Conservation (phyloP, 192 early-diverging fungal genomes). For the Podochytrium sp. region DNA sequence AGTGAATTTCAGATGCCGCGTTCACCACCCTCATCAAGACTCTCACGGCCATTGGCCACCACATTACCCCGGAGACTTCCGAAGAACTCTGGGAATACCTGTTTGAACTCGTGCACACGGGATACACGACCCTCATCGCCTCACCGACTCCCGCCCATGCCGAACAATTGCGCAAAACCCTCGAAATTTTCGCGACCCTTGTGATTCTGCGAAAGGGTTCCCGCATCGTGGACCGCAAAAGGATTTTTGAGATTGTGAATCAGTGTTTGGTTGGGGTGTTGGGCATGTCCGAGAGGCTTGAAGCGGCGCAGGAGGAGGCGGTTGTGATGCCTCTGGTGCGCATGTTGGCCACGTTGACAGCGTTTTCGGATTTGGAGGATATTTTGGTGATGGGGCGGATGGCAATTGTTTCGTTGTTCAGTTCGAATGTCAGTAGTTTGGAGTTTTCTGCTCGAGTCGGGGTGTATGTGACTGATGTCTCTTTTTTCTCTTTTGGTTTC, state of each 20-base stretch:
- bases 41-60: conserved; percentile 40
- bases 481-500: not conserved
- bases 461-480: not conserved
- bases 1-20: conserved; percentile 30
- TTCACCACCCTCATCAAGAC: conserved; percentile 36
- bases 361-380: conserved; percentile 39
- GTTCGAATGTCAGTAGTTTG: conserved; percentile 37
- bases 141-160: not conserved
- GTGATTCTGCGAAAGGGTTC: conserved; percentile 11
- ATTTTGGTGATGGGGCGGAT: conserved; percentile 52
- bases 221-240: not conserved
- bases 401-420: conserved; percentile 54
- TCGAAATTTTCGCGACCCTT: conserved; percentile 16
- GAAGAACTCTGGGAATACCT: conserved; percentile 42
- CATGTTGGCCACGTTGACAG: conserved; percentile 36
- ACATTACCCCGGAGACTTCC: conserved; percentile 34
- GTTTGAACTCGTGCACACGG: conserved; percentile 1
- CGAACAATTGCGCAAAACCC: conserved; percentile 13
- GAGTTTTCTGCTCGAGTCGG: not conserved
- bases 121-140: not conserved
- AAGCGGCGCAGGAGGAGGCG: conserved; percentile 27
- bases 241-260: not conserved
- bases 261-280: not conserved
- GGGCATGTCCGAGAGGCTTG: conserved; percentile 27
- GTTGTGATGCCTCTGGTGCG: conserved; percentile 34